Evolutionary conservation across 176 grass and related monocot species (phyloP), one percentile per base, ranked within the genome.

Genomic region (Dendrocalamus sinicus): DNA sequence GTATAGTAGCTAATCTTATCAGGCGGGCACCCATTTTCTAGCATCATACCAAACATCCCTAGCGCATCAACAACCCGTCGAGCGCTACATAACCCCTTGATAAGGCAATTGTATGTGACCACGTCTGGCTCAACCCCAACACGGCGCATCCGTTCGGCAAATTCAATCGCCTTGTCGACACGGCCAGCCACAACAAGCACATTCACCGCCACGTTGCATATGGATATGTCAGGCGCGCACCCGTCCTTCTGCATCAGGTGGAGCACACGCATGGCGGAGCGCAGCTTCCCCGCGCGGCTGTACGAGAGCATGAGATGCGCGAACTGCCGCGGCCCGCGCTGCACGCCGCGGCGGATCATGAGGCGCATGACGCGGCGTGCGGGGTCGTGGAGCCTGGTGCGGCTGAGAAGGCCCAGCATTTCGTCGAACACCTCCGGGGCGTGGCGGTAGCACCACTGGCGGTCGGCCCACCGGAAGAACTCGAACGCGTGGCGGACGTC

Each of bases 1-100:
- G 95, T 98, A 89, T 93, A 98, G 44, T 93, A 98, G 68, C 73
- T 98, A 58, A 98, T 53, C 88, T 98, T 98, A 85, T 98, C 95
- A 20, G 95, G 95, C 1, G 50, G 60, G 65, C 83, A 92, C 58
- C 86, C 89, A 58, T 86, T 92, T 64, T 80, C 40, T 72, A 86
- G 84, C 95, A 98, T 98, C 53, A 78, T 44, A 63, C 40, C 47
- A 0, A 98, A 86, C 91, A 98, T 89, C 82, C 85, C 77, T 32
- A 90, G 19, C 2, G 91, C 95, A 32, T 95, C 89, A 32, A 88
- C 66, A 67, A 95, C 58, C 44, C 89, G 83, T 10, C 76, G 75
- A 44, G 76, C 87, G 35, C 84, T 40, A 23, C 95, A 98, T 12
- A 98, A 85, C 7, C 95, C 95, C 78, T 98, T 98, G 74, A 98